A percentile compares a stretch with the other conserved stretches of the same genome.
Conservation (phyloP, 441 rosid genomes). For the Adansonia grandidieri region DNA sequence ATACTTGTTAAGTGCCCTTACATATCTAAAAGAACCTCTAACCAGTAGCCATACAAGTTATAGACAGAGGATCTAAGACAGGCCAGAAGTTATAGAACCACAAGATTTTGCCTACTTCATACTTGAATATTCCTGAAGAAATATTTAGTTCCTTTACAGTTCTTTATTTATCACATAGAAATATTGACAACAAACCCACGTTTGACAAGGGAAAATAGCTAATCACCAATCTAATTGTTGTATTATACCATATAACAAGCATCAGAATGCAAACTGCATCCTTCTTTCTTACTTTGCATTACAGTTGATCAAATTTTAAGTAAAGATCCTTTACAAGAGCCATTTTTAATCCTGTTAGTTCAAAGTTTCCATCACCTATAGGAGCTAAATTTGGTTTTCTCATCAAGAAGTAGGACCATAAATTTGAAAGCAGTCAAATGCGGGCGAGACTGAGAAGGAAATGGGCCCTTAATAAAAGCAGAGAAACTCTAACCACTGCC, state of each 20-base stretch:
- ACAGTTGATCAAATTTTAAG: neutral
- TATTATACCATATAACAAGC: neutral
- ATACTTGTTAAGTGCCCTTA: neutral
- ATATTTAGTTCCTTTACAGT: neutral
- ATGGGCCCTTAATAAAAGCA: neutral
- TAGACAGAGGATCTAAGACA: neutral
- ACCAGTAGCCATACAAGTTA: neutral
- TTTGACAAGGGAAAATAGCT: neutral
- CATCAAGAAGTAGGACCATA: neutral
- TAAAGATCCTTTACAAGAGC: neutral
- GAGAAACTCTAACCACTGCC: neutral
- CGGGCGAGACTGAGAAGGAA: neutral
- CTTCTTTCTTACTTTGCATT: neutral
- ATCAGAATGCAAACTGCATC: neutral
- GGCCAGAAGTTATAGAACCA: neutral
- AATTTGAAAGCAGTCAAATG: neutral
- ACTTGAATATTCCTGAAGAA: neutral
- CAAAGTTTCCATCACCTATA: neutral
- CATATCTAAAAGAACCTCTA: neutral
- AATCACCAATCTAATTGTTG: neutral
- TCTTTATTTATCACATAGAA: neutral
- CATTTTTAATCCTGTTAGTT: neutral
- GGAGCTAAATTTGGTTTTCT: neutral
- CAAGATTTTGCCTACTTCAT: neutral
- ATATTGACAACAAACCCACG: neutral